phyloP scores from a whole-genome alignment of 495 filamentous ascomycete species.

The Annulohypoxylon stygium region DNA sequence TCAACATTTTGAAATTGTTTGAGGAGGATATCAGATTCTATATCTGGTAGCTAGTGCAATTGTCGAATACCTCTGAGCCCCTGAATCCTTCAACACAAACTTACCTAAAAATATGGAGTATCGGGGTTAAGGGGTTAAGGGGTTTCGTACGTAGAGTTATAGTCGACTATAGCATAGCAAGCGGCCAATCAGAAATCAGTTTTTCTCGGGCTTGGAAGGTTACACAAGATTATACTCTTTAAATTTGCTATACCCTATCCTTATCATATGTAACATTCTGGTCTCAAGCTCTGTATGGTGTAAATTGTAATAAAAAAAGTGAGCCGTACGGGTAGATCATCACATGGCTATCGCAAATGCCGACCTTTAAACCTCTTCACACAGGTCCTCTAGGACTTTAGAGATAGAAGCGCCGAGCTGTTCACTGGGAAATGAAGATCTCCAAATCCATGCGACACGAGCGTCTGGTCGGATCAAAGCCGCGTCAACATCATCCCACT shows the following conservation, averaged over 20 bases:
- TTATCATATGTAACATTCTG: background rate
- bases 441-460: slow-evolving; percentile 9
- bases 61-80: background rate
- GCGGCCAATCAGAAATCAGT: background rate
- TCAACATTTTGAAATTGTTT: background rate
- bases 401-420: background rate
- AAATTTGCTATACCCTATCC: background rate
- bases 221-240: background rate
- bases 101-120: background rate
- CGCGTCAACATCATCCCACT: slow-evolving; percentile 1
- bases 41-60: background rate
- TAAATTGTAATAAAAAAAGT: background rate
- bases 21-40: background rate
- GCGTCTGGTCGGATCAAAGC: slow-evolving; percentile 1
- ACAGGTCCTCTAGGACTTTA: background rate
- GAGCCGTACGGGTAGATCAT: background rate
- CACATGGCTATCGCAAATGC: background rate
- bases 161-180: background rate
- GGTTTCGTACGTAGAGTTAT: background rate
- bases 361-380: background rate
- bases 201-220: background rate
- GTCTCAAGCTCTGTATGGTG: background rate
- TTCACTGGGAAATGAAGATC: background rate
- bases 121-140: background rate
- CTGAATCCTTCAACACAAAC: background rate